Base-by-base conservation (phyloP, 208 protist species). In the Angomonas ambiguus region DNA sequence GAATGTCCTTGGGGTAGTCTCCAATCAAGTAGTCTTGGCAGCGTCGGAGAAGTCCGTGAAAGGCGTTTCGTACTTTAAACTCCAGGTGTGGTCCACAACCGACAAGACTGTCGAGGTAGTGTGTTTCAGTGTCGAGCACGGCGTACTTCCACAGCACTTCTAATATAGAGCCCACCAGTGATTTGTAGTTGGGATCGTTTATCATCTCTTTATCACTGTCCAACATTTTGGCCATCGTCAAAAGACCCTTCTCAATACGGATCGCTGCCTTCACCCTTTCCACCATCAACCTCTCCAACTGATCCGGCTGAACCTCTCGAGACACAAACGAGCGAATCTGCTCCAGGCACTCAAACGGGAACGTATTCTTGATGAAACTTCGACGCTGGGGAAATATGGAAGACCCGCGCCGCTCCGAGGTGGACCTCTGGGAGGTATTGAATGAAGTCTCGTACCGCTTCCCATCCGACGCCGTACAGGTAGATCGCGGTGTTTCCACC, bases 21-120 rank as follows among this genome's bases (percentile, higher is more conserved):
- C 11, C 73, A 0, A 81, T 51, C 42, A 91, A 58, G 32, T 71
- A 41, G 35, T 28, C 51, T 31, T 76, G 55, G 60, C 79, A 82
- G 33, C 48, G 22, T 34, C 76, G 64, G 4, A 95, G 65, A 2
- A 87, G 61, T n/a, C 32, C 71, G 77, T 96, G 85, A 63, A 93
- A 92, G 32, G 73, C 75, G 20, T 48, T 31, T 49, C 91, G 87
- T 20, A 93, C 83, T 16, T 72, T 62, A 42, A 71, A 64, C 71
- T 94, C 86, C 28, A 92, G 72, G 18, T 91, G 80, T 10, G 68
- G 28, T 30, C 91, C 91, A n/a, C 81, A 79, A 18, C 91, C 91
- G 58, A 65, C 71, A 51, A 93, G 70, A 53, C 66, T 68, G 56
- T 91, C 81, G 20, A 78, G 72, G 62, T 80, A 89, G 68, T 95